Percentiles rank a stretch among this genome's conserved stretches.
Evolutionary conservation across 2,329 filamentous ascomycete genomes (phyloP).

Genomic region (Fusarium pseudograminearum): DNA sequence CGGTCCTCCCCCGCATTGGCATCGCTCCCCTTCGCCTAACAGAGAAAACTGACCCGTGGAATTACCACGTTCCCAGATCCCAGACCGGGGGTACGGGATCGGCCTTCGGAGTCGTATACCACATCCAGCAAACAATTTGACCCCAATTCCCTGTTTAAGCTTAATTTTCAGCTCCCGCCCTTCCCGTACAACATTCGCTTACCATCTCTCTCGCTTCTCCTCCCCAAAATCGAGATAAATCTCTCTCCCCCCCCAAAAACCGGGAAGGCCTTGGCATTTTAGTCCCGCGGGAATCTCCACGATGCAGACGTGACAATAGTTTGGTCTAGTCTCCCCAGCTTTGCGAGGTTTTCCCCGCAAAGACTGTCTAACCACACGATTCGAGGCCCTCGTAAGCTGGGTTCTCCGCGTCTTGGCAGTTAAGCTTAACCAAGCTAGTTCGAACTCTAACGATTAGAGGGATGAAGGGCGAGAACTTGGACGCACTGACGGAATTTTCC

Average conservation of each 20-base stretch:
- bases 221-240: background rate
- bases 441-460: background rate
- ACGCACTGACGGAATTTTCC: background rate
- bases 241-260: background rate
- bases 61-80: background rate
- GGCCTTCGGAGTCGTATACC: background rate
- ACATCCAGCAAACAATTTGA: background rate
- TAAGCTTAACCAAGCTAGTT: slow-evolving; percentile 13
- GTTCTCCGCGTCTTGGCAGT: slow-evolving; percentile 11
- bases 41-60: background rate
- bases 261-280: slow-evolving; percentile 4
- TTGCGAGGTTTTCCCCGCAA: background rate
- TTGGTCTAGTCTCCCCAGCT: background rate
- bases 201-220: too few species aligned
- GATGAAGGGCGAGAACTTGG: background rate
- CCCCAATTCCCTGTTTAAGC: slow-evolving; percentile 1
- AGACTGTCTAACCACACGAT: background rate
- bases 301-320: background rate
- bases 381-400: background rate
- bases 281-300: slow-evolving; percentile 2
- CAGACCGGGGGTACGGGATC: background rate
- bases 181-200: background rate
- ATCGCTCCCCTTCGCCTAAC: background rate
- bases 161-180: slow-evolving; percentile 1
- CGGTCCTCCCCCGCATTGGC: background rate